Percentiles rank a stretch among this genome's conserved stretches.
Evolutionary conservation across 371 early-diverging fungal genomes (phyloP).

Genomic region (Mucor velutinosus): DNA sequence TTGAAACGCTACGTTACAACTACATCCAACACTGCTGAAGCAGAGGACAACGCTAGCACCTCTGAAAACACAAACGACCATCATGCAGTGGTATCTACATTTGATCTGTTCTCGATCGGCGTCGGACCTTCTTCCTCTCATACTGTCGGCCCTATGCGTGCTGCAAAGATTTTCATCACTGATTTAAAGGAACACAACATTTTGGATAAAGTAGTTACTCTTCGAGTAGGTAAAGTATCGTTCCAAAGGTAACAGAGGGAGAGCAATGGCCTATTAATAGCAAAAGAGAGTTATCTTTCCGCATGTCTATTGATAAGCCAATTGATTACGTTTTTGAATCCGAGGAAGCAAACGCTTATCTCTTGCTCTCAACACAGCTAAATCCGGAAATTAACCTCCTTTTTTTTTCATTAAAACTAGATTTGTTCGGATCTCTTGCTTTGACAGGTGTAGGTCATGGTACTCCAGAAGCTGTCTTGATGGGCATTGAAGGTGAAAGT

Average conservation of each 20-base stretch:
- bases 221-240: conserved; percentile 66
- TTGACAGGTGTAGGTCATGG: conserved; percentile 95
- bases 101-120: conserved; percentile 95
- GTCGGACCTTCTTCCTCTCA: conserved; percentile 93
- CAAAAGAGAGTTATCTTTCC: neutral
- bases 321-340: neutral
- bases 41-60: conserved; percentile 6
- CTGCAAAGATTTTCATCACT: conserved; percentile 90
- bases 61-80: conserved; percentile 31
- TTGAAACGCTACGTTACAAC: conserved; percentile 4
- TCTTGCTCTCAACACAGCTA: neutral
- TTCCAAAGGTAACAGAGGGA: too few relatives aligned
- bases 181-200: conserved; percentile 76
- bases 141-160: conserved; percentile 96
- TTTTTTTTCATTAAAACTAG: conserved; percentile 55
- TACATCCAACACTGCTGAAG: conserved; percentile 3
- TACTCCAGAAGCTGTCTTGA: conserved; percentile 88
- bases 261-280: neutral
- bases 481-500: conserved; percentile 92
- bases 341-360: conserved; percentile 7
- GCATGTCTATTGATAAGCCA: neutral
- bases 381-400: neutral
- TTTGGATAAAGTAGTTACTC: conserved; percentile 66
- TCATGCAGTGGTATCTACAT: conserved; percentile 93
- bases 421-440: conserved; percentile 93